Conservation (phyloP, 2,329 filamentous ascomycete genomes). For the Ilyonectria robusta region DNA sequence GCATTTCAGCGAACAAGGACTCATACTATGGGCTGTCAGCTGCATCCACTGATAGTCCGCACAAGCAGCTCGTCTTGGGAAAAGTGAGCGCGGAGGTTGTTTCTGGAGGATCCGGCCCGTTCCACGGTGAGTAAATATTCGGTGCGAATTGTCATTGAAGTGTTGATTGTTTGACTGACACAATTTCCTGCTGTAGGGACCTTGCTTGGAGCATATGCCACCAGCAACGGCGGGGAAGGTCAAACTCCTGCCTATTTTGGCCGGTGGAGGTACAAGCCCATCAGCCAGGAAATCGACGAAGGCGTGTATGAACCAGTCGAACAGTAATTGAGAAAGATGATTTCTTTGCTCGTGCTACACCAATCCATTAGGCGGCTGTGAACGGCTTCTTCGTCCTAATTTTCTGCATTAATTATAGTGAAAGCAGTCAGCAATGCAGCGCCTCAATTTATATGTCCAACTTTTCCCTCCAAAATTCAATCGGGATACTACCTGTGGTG, state of each 20-base stretch:
- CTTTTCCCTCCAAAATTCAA: too few species aligned
- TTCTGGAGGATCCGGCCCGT: constrained; percentile 3
- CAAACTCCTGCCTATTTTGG: constrained; percentile 62
- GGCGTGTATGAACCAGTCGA: neutral
- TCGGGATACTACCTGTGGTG: too few species aligned
- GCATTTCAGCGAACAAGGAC: neutral
- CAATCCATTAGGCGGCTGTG: too few species aligned
- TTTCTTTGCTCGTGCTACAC: too few species aligned
- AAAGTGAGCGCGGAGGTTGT: neutral
- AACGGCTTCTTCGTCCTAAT: too few species aligned
- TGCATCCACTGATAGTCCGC: neutral
- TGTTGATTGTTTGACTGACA: neutral
- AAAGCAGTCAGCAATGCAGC: too few species aligned
- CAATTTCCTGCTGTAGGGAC: constrained; percentile 52
- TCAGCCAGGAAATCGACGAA: constrained; percentile 23
- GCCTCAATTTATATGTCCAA: neutral
- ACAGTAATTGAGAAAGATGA: neutral
- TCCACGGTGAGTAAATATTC: neutral
- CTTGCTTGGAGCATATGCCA: constrained; percentile 66
- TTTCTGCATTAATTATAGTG: too few species aligned
- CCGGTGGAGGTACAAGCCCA: constrained; percentile 61
- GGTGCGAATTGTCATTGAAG: neutral
- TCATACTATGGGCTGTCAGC: neutral
- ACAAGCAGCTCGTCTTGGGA: neutral
- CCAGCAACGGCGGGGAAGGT: constrained; percentile 63